Conservation (phyloP, 768 basidiomycete species). For the Ramaria sp. region DNA sequence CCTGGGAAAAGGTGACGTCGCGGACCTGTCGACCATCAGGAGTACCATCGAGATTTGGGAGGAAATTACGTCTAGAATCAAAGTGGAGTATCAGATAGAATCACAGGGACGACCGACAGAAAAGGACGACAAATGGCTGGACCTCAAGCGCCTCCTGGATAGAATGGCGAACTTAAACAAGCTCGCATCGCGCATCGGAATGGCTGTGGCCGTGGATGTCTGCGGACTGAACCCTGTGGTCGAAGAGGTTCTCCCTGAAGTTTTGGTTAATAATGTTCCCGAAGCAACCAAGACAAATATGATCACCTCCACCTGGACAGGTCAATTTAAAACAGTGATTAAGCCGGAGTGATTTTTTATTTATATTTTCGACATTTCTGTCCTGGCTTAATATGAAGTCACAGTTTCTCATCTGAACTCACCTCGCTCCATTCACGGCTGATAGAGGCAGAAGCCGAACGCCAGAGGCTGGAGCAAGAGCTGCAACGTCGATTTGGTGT, state of each 20-base stretch:
- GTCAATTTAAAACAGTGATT: constrained; percentile 42
- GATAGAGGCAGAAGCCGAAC: constrained; percentile 30
- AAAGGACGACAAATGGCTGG: constrained; percentile 38
- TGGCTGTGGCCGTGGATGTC: constrained; percentile 35
- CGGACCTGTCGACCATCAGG: constrained; percentile 56
- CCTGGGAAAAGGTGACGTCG: constrained; percentile 52
- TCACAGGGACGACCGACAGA: constrained; percentile 16
- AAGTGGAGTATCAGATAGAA: constrained; percentile 46
- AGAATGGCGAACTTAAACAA: constrained; percentile 38
- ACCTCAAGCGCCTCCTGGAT: constrained; percentile 40
- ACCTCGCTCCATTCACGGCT: constrained; percentile 36
- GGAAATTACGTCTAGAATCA: constrained; percentile 36
- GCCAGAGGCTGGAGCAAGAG: constrained; percentile 40
- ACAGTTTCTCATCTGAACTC: constrained; percentile 52
- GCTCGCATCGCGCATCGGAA: constrained; percentile 47
- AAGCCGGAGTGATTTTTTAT: constrained; percentile 44
- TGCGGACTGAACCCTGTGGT: constrained; percentile 16
- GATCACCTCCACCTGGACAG: constrained; percentile 9
- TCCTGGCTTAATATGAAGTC: constrained; percentile 1
- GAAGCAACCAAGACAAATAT: background rate
- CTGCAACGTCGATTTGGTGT: constrained; percentile 47
- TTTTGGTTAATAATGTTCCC: background rate
- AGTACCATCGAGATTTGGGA: constrained; percentile 52
- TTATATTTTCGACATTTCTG: background rate
- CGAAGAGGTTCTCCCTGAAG: constrained; percentile 13